A percentile compares a stretch with the other conserved stretches of the same genome.
phyloP scores from a whole-genome alignment of 495 filamentous ascomycete genomes.

The Hypoxylon fuscum region DNA sequence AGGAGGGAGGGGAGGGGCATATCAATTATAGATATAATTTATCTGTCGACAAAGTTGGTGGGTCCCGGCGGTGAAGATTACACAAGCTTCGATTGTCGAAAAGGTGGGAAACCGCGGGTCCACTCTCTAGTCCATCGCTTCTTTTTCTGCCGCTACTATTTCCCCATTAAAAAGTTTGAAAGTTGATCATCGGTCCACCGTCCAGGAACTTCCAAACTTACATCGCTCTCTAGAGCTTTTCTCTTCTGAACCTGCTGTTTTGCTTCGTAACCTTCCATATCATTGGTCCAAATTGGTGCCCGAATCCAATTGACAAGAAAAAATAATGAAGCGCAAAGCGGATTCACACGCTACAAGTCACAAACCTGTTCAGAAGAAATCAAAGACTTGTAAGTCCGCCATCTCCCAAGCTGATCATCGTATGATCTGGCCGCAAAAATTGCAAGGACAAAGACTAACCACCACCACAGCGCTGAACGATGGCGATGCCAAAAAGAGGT shows the following conservation, averaged over 20 bases:
- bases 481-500: conserved; percentile 62
- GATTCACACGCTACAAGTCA: conserved; percentile 45
- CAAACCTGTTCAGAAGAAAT: conserved; percentile 53
- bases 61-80: conserved; percentile 35
- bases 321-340: conserved; percentile 62
- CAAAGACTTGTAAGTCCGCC: conserved; percentile 52
- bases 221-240: too few species aligned
- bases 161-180: not conserved
- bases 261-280: too few species aligned
- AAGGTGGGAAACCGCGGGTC: too few species aligned
- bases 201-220: too few species aligned
- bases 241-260: too few species aligned
- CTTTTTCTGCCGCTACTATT: conserved; percentile 2
- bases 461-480: conserved; percentile 48
- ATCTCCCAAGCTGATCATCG: conserved; percentile 19
- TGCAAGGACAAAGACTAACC: conserved; percentile 26
- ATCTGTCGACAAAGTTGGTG: too few species aligned
- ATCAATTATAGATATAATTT: not conserved
- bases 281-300: too few species aligned
- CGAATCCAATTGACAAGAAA: too few species aligned
- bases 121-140: too few species aligned
- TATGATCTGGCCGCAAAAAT: conserved; percentile 28
- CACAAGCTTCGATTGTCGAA: conserved; percentile 16
- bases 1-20: not conserved
- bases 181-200: not conserved